These are phyloP conservation scores for Exophiala lecanii-corni DNA, from an alignment of 2,329 filamentous ascomycete genomes.

Conservation along the genomic window DNA sequence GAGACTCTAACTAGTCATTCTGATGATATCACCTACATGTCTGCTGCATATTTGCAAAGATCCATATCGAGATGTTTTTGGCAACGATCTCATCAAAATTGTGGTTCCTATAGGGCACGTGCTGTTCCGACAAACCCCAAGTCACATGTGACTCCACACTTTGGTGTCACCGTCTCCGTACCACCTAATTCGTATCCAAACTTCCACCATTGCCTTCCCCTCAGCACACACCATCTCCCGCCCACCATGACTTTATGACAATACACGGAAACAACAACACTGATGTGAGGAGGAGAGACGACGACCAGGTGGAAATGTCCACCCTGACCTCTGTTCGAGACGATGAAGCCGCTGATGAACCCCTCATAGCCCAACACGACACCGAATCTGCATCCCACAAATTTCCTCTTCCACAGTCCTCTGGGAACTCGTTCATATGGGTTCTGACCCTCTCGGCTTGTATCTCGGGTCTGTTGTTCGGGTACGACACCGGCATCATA, in stretches of 20 bases:
- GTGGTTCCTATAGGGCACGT: too few species aligned
- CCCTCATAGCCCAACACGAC: conserved; percentile 12
- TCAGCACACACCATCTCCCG: too few species aligned
- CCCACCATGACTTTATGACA: conserved; percentile 2
- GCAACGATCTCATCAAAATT: too few species aligned
- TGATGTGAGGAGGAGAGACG: not conserved
- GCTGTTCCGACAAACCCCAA: too few species aligned
- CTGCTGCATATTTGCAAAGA: too few species aligned
- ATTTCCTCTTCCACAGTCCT: conserved; percentile 6
- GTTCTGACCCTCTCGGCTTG: conserved; percentile 54
- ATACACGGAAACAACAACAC: not conserved
- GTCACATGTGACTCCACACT: too few species aligned
- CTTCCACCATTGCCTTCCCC: too few species aligned
- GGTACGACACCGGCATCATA: conserved; percentile 61
- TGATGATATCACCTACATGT: too few species aligned
- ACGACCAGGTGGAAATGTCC: conserved; percentile 18
- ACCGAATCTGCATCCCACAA: not conserved
- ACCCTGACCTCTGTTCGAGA: conserved; percentile 12
- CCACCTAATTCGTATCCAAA: too few species aligned
- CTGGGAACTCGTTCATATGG: conserved; percentile 48
- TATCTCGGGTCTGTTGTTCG: conserved; percentile 56
- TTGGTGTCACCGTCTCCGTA: too few species aligned
- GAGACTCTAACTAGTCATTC: too few species aligned
- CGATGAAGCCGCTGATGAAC: conserved; percentile 12
- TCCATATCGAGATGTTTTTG: too few species aligned